Evolutionary conservation across 495 filamentous ascomycete genomes (phyloP).

Genomic region (Talaromyces proteolyticus): DNA sequence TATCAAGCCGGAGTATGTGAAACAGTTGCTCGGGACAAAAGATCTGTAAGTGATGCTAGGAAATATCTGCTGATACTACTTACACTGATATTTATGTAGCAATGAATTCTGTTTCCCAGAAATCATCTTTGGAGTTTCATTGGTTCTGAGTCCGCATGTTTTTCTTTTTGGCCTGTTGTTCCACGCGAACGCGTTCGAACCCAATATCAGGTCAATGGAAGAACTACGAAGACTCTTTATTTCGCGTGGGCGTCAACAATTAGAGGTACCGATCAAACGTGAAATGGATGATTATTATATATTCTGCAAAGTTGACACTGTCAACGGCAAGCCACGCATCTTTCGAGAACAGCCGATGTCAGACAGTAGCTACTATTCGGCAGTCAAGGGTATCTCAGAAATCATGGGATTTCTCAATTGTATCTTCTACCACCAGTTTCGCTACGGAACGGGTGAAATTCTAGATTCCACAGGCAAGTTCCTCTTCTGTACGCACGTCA

Average conservation of each 20-base stretch:
- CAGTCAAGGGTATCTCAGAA: no score
- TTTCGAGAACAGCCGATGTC: conserved; percentile 1
- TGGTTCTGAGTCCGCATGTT: conserved; percentile 19
- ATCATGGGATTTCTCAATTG: no score
- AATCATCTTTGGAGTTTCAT: conserved; percentile 17
- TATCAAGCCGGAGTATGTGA: conserved; percentile 13
- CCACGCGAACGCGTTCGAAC: conserved; percentile 14
- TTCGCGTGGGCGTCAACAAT: conserved; percentile 13
- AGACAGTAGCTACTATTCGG: conserved; percentile 3
- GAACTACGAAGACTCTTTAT: conserved; percentile 13
- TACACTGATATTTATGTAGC: conserved; percentile 2
- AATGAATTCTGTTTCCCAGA: conserved; percentile 19
- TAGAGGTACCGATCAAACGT: conserved; percentile 12
- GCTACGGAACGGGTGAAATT: no score
- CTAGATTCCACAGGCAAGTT: no score
- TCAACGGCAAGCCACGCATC: conserved; percentile 7
- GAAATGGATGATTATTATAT: conserved; percentile 17
- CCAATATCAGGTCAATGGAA: conserved; percentile 15
- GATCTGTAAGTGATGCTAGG: conserved; percentile 10
- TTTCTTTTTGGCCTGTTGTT: conserved; percentile 19
- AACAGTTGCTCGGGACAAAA: conserved; percentile 13
- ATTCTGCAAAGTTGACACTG: conserved; percentile 13
- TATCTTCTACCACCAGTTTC: no score
- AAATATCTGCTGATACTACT: background rate
- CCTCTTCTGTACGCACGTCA: no score